These are phyloP conservation scores for Botrytis pseudocinerea DNA, from an alignment of 2,329 filamentous ascomycete genomes.

Conservation along the genomic window DNA sequence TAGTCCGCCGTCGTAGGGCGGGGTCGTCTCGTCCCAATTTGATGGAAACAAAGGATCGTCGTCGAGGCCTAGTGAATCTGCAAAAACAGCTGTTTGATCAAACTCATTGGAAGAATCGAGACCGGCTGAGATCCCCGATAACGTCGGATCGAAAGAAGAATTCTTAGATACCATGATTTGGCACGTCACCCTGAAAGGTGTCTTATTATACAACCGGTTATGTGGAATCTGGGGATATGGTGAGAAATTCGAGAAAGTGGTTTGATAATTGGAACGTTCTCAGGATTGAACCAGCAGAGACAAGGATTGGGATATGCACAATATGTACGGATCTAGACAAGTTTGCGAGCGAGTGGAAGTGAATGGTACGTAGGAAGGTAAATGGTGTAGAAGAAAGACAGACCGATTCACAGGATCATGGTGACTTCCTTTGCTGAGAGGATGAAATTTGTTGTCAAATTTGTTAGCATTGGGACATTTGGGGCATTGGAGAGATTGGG, in stretches of 20 bases:
- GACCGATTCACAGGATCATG: not conserved
- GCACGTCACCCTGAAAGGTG: conserved; percentile 4
- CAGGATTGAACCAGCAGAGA: not conserved
- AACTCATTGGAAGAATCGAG: conserved; percentile 32
- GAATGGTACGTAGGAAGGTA: not conserved
- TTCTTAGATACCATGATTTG: conserved; percentile 31
- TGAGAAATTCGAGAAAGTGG: conserved; percentile 7
- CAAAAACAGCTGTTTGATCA: conserved; percentile 33
- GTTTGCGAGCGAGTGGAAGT: not conserved
- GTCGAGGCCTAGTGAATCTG: conserved; percentile 34
- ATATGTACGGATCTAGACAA: not conserved
- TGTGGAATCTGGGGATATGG: not conserved
- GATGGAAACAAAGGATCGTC: conserved; percentile 36
- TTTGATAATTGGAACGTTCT: not conserved
- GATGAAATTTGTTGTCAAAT: not conserved
- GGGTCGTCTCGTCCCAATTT: conserved; percentile 38
- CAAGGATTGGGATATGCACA: not conserved
- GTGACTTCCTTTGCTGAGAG: not conserved
- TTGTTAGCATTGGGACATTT: not conserved
- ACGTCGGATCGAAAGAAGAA: conserved; percentile 33
- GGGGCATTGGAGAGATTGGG: not conserved
- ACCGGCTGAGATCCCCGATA: conserved; percentile 34
- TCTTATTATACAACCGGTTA: not conserved
- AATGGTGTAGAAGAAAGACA: not conserved
- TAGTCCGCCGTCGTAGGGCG: conserved; percentile 39